A percentile compares a stretch with the other conserved stretches of the same genome.
These are phyloP conservation scores for Chloromonas sp. DNA, from an alignment of 163 green algal genomes.

Conservation along the genomic window DNA sequence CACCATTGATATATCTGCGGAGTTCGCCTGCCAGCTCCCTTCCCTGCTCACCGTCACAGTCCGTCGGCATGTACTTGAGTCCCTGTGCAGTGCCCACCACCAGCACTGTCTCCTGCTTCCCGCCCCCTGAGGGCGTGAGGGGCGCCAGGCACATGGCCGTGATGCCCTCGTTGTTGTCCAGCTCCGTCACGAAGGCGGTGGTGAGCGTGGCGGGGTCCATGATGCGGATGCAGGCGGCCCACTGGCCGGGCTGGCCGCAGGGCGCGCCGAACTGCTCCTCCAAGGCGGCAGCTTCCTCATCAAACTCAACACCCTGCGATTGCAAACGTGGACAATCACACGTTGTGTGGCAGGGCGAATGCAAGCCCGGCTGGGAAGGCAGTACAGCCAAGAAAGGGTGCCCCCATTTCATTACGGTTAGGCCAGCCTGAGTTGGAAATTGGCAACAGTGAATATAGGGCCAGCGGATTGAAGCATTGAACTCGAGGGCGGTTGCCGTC, in stretches of 20 bases:
- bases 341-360: neutral
- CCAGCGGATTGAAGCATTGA: too few species aligned
- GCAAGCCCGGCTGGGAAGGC: neutral
- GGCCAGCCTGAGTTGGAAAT: too few species aligned
- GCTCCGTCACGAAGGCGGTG: conserved; percentile 39
- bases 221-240: conserved; percentile 87
- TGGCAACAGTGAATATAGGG: too few species aligned
- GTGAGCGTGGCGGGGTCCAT: conserved; percentile 57
- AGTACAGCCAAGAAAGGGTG: neutral
- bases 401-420: too few species aligned
- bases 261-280: conserved; percentile 83
- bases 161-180: conserved; percentile 79
- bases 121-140: conserved; percentile 37
- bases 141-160: conserved; percentile 50
- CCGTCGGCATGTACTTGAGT: conserved; percentile 76
- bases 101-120: conserved; percentile 14
- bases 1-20: too few species aligned
- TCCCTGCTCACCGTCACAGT: conserved; percentile 22
- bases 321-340: too few species aligned
- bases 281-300: conserved; percentile 63
- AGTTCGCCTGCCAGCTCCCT: too few species aligned
- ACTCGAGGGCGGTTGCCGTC: too few species aligned
- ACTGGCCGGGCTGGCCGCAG: conserved; percentile 63
- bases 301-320: conserved; percentile 59
- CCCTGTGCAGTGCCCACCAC: conserved; percentile 77